These are phyloP conservation scores for Cryphonectria carpinicola DNA, from an alignment of 2,329 filamentous ascomycete species.

Conservation along the genomic window DNA sequence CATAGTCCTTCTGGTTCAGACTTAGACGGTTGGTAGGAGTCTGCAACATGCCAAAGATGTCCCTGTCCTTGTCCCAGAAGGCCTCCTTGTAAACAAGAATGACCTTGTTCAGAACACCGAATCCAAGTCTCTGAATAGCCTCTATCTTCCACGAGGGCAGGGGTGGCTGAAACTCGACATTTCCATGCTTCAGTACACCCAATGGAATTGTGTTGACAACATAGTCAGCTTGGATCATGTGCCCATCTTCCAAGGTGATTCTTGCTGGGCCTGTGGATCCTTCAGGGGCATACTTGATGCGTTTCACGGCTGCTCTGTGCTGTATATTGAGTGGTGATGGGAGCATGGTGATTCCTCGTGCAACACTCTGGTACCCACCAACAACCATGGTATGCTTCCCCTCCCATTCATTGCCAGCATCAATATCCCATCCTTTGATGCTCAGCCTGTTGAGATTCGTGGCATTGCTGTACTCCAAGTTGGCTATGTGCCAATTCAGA, in stretches of 20 bases:
- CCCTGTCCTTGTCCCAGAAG: conserved; percentile 88
- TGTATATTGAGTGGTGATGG: conserved; percentile 78
- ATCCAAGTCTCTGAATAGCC: conserved; percentile 83
- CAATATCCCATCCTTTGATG: conserved; percentile 92
- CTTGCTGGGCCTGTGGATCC: conserved; percentile 53
- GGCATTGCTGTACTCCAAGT: conserved; percentile 96
- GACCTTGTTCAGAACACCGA: conserved; percentile 93
- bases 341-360: conserved; percentile 80
- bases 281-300: conserved; percentile 66
- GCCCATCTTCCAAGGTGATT: conserved; percentile 78
- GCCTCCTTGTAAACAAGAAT: conserved; percentile 84
- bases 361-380: conserved; percentile 91
- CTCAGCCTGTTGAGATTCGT: conserved; percentile 86
- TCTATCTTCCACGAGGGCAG: conserved; percentile 86
- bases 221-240: conserved; percentile 78
- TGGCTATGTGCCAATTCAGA: conserved; percentile 98
- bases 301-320: conserved; percentile 72
- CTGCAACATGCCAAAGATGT: conserved; percentile 92
- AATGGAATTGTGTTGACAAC: conserved; percentile 90
- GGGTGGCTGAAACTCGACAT: conserved; percentile 83
- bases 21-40: conserved; percentile 72
- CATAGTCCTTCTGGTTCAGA: conserved; percentile 78
- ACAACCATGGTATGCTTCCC: conserved; percentile 91
- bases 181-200: conserved; percentile 85
- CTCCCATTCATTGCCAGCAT: conserved; percentile 97